Evolutionary conservation across 2,329 filamentous ascomycete species (phyloP).

Genomic region (Penicillium sp.): DNA sequence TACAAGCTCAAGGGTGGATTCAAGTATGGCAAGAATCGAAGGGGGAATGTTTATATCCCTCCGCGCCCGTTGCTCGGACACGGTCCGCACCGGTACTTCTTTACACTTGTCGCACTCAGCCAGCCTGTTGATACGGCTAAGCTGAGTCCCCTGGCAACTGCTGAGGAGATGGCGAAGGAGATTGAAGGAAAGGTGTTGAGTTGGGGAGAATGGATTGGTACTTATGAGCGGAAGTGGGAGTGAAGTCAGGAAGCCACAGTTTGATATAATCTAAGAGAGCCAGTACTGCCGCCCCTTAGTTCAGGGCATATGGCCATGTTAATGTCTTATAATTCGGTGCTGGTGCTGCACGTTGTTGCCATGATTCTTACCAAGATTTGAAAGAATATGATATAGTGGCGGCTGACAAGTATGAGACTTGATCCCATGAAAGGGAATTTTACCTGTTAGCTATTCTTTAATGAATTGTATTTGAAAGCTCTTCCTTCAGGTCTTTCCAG

Average conservation of each 20-base stretch:
- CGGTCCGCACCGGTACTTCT: slow-evolving; percentile 59
- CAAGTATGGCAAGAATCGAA: slow-evolving; percentile 50
- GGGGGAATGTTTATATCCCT: slow-evolving; percentile 49
- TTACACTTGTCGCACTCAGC: slow-evolving; percentile 53
- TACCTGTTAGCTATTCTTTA: no score
- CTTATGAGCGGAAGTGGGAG: slow-evolving; percentile 49
- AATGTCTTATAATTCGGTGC: not conserved
- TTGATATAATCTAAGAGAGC: not conserved
- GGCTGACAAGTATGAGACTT: no score
- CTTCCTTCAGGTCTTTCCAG: no score
- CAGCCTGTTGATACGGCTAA: slow-evolving; percentile 47
- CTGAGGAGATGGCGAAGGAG: slow-evolving; percentile 48
- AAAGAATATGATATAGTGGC: no score
- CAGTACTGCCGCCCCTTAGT: not conserved
- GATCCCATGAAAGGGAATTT: no score
- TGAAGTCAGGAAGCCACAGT: slow-evolving; percentile 2
- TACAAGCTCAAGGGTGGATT: slow-evolving; percentile 48
- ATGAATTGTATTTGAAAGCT: no score
- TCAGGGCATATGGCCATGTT: not conserved
- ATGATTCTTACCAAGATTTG: not conserved
- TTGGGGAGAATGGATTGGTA: slow-evolving; percentile 56
- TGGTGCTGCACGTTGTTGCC: not conserved
- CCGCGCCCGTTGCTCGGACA: slow-evolving; percentile 56
- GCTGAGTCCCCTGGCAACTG: slow-evolving; percentile 46
- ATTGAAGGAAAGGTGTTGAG: slow-evolving; percentile 54